A percentile compares a stretch with the other conserved stretches of the same genome.
These are phyloP conservation scores for Thelephora terrestris DNA, from an alignment of 1,284 basidiomycete genomes.

Conservation along the genomic window DNA sequence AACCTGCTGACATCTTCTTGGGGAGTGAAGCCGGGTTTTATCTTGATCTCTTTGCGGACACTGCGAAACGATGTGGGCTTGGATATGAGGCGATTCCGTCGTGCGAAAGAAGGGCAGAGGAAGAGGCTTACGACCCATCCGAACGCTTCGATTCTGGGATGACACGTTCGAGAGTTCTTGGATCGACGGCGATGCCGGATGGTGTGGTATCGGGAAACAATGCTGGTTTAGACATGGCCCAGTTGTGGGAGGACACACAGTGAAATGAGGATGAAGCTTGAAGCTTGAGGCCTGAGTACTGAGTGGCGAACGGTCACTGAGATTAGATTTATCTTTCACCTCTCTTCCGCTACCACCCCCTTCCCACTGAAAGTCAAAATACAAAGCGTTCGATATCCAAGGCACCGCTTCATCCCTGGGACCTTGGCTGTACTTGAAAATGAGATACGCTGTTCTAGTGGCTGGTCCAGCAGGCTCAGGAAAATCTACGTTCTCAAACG, in stretches of 20 bases:
- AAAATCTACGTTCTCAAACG: slow-evolving; percentile 90
- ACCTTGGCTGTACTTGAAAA: slow-evolving; percentile 20
- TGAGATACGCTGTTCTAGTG: slow-evolving; percentile 87
- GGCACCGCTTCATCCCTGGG: neutral
- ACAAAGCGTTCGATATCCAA: neutral
- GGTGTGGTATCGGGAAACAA: slow-evolving; percentile 58
- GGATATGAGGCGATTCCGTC: slow-evolving; percentile 8
- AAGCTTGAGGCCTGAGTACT: slow-evolving; percentile 4
- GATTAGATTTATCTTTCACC: neutral
- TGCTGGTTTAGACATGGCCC: slow-evolving; percentile 65
- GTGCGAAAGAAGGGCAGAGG: slow-evolving; percentile 3
- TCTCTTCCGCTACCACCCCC: neutral
- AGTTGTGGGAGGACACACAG: neutral
- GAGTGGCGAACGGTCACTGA: neutral
- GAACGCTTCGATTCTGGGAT: slow-evolving; percentile 76
- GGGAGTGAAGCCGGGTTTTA: slow-evolving; percentile 89
- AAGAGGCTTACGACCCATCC: slow-evolving; percentile 77
- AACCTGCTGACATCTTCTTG: slow-evolving; percentile 88
- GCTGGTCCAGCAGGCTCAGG: slow-evolving; percentile 95
- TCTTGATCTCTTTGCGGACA: slow-evolving; percentile 81
- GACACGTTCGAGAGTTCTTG: slow-evolving; percentile 75
- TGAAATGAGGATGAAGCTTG: neutral
- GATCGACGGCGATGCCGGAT: slow-evolving; percentile 79
- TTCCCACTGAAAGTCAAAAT: no score
- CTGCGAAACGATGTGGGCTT: slow-evolving; percentile 30